phyloP scores from a whole-genome alignment of 305 asterid genomes.

The Fraxinus sp. region DNA sequence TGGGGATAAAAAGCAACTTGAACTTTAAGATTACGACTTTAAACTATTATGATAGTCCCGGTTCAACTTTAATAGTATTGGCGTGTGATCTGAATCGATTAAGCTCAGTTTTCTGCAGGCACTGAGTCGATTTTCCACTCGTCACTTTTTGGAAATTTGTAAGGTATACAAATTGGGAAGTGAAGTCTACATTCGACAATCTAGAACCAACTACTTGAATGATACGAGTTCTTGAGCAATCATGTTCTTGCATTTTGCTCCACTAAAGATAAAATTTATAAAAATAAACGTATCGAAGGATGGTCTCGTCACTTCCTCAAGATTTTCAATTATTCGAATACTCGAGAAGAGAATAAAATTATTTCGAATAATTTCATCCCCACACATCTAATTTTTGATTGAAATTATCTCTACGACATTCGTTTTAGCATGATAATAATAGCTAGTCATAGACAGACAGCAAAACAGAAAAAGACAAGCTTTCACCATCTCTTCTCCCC shows the following conservation, averaged over 20 bases:
- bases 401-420: background rate
- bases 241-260: background rate
- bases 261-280: background rate
- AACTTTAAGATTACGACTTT: background rate
- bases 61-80: background rate
- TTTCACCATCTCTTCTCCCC: slow-evolving; percentile 3
- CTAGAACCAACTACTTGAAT: background rate
- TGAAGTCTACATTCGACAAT: background rate
- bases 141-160: background rate
- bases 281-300: background rate
- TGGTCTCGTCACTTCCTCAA: background rate
- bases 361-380: background rate
- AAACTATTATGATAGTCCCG: background rate
- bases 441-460: slow-evolving; percentile 9
- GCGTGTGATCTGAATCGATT: background rate
- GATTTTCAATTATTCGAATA: too few species aligned
- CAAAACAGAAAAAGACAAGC: slow-evolving; percentile 8
- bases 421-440: background rate
- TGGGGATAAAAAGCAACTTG: background rate
- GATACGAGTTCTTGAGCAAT: background rate
- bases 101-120: background rate
- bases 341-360: background rate
- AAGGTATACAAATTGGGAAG: background rate
- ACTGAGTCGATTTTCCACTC: background rate
- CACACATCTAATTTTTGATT: background rate